A percentile compares a stretch with the other conserved stretches of the same genome.
These are phyloP conservation scores for Quercus robur DNA, from an alignment of 306 rosid genomes.

Conservation along the genomic window DNA sequence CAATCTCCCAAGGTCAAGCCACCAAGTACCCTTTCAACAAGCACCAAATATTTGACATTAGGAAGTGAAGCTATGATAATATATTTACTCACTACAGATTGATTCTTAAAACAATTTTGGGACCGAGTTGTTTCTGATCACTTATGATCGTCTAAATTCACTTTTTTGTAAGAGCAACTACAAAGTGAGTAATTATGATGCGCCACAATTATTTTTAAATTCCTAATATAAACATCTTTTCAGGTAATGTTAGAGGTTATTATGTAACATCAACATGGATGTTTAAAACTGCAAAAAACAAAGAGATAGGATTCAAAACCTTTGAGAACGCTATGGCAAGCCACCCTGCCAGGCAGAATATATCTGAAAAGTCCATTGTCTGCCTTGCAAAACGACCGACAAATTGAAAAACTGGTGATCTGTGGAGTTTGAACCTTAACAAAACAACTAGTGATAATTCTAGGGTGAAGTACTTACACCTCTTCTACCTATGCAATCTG, in stretches of 20 bases:
- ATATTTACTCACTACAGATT: background rate
- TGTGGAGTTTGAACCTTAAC: background rate
- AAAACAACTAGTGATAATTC: background rate
- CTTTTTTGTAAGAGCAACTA: background rate
- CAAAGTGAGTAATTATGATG: background rate
- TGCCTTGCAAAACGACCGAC: constrained; percentile 14
- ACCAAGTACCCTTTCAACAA: constrained; percentile 54
- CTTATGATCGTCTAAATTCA: background rate
- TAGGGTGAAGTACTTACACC: too few relatives aligned
- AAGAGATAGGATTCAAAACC: constrained; percentile 28
- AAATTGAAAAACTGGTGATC: background rate
- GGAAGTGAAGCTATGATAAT: background rate
- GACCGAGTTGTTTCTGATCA: background rate
- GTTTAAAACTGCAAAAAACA: too few relatives aligned
- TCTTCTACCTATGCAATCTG: too few relatives aligned
- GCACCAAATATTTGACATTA: constrained; percentile 17
- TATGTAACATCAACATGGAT: too few relatives aligned
- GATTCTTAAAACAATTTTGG: background rate
- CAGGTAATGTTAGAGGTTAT: too few relatives aligned
- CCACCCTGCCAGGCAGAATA: constrained; percentile 79
- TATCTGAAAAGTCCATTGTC: constrained; percentile 71
- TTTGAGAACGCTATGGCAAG: constrained; percentile 51
- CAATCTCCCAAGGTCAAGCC: too few relatives aligned
- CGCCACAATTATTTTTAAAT: too few relatives aligned
- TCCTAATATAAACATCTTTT: too few relatives aligned